Percentiles rank a stretch among this genome's conserved stretches.
Conservation (phyloP, 2,329 filamentous ascomycete genomes). For the Hypoxylon sp. region DNA sequence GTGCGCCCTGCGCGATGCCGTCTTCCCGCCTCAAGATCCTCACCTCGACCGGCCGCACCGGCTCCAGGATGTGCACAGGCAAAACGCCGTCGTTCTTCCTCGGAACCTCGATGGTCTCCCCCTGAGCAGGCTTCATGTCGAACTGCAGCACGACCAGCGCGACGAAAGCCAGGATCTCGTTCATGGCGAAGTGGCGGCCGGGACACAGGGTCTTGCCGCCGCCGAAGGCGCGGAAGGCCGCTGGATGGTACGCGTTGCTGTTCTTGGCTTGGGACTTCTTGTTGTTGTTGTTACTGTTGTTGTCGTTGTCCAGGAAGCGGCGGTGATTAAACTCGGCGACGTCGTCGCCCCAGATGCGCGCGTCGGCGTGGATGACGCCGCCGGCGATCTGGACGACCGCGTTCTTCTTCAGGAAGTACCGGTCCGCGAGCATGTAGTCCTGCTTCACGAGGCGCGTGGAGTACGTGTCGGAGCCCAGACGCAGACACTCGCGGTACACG, state of each 20-base stretch:
- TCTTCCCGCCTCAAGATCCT: conserved; percentile 35
- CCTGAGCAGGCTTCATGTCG: conserved; percentile 38
- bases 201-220: conserved; percentile 53
- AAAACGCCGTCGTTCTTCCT: conserved; percentile 44
- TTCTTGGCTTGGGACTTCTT: conserved; percentile 11
- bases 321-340: conserved; percentile 51
- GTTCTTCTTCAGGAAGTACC: conserved; percentile 54
- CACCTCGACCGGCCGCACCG: conserved; percentile 38
- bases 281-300: background rate
- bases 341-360: conserved; percentile 55
- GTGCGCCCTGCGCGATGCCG: background rate
- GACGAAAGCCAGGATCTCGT: conserved; percentile 50
- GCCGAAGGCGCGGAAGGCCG: conserved; percentile 51
- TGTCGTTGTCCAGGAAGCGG: conserved; percentile 49
- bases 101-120: conserved; percentile 40
- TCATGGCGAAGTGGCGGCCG: conserved; percentile 51
- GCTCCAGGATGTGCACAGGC: conserved; percentile 46
- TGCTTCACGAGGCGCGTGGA: conserved; percentile 55
- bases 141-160: conserved; percentile 47
- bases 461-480: conserved; percentile 52
- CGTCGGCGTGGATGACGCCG: conserved; percentile 53
- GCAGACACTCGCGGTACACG: conserved; percentile 55
- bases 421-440: conserved; percentile 52
- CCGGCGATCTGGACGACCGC: conserved; percentile 55
- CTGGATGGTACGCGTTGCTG: conserved; percentile 39